A percentile compares a stretch with the other conserved stretches of the same genome.
Conservation (phyloP, 108 stramenopile genomes). For the Cyclotella cryptica region DNA sequence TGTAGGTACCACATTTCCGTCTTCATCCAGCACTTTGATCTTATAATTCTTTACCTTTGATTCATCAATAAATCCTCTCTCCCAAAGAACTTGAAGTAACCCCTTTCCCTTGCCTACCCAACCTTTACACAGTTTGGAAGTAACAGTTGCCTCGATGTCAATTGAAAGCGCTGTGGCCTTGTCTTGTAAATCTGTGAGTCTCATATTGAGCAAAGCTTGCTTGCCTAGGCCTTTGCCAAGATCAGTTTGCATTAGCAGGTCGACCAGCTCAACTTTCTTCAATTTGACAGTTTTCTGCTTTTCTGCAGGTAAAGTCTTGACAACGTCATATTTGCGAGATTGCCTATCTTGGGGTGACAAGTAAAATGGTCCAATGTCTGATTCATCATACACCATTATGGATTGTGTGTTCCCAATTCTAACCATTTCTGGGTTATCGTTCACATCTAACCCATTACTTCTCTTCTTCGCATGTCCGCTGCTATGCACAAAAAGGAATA, state of each 20-base stretch:
- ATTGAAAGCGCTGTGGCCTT: background rate
- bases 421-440: no score
- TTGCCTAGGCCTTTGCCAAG: background rate
- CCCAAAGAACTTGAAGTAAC: background rate
- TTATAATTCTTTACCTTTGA: background rate
- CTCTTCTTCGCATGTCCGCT: background rate
- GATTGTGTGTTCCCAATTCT: no score
- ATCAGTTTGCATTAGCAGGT: background rate
- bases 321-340: no score
- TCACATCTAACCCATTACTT: no score
- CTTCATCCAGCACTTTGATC: background rate
- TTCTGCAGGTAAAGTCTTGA: no score
- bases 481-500: constrained; percentile 8
- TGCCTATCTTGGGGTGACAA: no score
- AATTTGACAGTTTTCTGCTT: background rate
- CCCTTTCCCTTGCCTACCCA: background rate
- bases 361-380: no score
- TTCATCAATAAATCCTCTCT: background rate
- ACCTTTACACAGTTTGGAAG: background rate
- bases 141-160: background rate
- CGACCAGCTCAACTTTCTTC: background rate
- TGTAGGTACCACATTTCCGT: background rate
- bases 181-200: background rate
- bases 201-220: background rate
- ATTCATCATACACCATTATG: no score